Percentiles rank a stretch among this genome's conserved stretches.
phyloP scores from a whole-genome alignment of 2,329 filamentous ascomycete species.

The Fusarium sp. region DNA sequence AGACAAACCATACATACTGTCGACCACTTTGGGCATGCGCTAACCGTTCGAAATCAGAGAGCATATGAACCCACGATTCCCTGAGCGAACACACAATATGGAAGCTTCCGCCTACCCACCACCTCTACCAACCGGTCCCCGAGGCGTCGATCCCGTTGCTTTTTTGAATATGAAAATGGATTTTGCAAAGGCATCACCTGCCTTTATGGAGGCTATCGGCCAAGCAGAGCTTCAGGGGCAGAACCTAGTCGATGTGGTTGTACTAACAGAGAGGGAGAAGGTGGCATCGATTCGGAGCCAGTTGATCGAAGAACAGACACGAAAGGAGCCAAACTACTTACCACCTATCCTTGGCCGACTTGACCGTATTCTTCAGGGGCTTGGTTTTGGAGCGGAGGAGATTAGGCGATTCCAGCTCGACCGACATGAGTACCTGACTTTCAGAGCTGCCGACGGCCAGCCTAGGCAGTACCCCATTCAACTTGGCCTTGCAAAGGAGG shows the following conservation, averaged over 20 bases:
- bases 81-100: slow-evolving; percentile 61
- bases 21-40: slow-evolving; percentile 61
- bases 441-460: slow-evolving; percentile 64
- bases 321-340: slow-evolving; percentile 70
- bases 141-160: slow-evolving; percentile 63
- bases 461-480: slow-evolving; percentile 62
- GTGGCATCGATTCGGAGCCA: slow-evolving; percentile 61
- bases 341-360: slow-evolving; percentile 71
- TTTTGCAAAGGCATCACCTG: slow-evolving; percentile 65
- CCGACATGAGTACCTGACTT: slow-evolving; percentile 66
- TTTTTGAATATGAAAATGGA: slow-evolving; percentile 70
- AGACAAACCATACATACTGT: slow-evolving; percentile 59
- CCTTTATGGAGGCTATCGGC: slow-evolving; percentile 67
- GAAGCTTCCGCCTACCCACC: slow-evolving; percentile 63
- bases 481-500: slow-evolving; percentile 68
- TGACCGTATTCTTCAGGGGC: slow-evolving; percentile 64
- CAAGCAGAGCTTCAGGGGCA: slow-evolving; percentile 59
- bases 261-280: slow-evolving; percentile 63
- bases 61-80: slow-evolving; percentile 59
- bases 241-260: slow-evolving; percentile 66
- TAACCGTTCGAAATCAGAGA: slow-evolving; percentile 64
- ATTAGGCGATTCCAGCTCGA: slow-evolving; percentile 63
- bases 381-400: slow-evolving; percentile 66
- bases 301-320: slow-evolving; percentile 67
- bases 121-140: slow-evolving; percentile 55